phyloP scores from a whole-genome alignment of 2,329 filamentous ascomycete genomes.

The Venturia asperata region DNA sequence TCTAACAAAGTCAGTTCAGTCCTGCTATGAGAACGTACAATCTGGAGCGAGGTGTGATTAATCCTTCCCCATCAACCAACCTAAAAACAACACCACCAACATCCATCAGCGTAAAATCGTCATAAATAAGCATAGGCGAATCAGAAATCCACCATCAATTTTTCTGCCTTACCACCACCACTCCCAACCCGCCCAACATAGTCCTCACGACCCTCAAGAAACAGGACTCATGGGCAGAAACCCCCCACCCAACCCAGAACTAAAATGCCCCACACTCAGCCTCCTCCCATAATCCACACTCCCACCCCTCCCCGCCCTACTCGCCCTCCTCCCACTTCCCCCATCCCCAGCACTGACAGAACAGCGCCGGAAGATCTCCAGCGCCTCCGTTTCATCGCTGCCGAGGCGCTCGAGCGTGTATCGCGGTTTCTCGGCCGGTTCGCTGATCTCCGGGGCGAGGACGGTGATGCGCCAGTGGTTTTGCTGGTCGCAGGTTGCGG shows the following conservation, averaged over 20 bases:
- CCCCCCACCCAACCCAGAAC: background rate
- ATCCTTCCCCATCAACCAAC: no score
- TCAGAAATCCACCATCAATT: no score
- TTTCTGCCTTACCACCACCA: no score
- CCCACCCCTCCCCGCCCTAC: background rate
- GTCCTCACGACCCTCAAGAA: background rate
- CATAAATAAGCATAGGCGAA: no score
- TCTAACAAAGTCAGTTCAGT: no score
- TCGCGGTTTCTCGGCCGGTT: background rate
- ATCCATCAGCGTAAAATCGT: no score
- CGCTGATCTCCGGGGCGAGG: background rate
- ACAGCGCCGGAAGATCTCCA: slow-evolving; percentile 8
- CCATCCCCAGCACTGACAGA: background rate
- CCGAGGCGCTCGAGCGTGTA: slow-evolving; percentile 14
- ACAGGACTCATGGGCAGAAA: slow-evolving; percentile 8
- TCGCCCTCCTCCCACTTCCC: background rate
- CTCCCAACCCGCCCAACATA: no score
- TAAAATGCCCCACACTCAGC: slow-evolving; percentile 16
- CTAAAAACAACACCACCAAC: no score
- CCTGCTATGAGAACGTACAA: no score
- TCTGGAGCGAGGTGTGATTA: no score
- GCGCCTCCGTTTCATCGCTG: background rate
- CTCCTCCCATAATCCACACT: slow-evolving; percentile 17
- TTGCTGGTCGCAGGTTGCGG: slow-evolving; percentile 12
- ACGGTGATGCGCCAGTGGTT: slow-evolving; percentile 17